Conservation (phyloP, 2,329 filamentous ascomycete genomes). For the Penicillium sp. region DNA sequence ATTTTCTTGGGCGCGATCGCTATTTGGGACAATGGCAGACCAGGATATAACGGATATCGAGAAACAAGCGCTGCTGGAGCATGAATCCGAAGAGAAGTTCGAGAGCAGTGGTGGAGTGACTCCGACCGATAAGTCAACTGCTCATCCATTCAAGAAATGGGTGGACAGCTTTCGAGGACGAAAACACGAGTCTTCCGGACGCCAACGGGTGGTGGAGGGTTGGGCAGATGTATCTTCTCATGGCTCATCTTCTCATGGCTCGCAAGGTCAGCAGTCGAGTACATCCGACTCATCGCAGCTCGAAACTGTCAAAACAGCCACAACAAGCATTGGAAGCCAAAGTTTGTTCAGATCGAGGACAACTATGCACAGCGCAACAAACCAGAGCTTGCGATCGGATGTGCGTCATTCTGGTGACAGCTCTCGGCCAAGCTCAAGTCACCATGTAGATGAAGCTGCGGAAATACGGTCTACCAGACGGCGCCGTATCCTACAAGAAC, state of each 20-base stretch:
- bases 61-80: constrained; percentile 1
- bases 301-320: constrained; percentile 76
- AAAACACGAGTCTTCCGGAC: constrained; percentile 20
- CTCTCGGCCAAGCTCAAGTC: constrained; percentile 44
- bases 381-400: constrained; percentile 57
- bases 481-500: constrained; percentile 76
- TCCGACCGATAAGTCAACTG: constrained; percentile 8
- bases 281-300: constrained; percentile 76
- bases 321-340: constrained; percentile 69
- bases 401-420: constrained; percentile 63
- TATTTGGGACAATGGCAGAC: constrained; percentile 12
- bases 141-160: constrained; percentile 39
- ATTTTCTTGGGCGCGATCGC: constrained; percentile 3
- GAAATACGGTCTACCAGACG: constrained; percentile 70
- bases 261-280: constrained; percentile 47
- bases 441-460: constrained; percentile 64
- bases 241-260: constrained; percentile 11
- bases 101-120: constrained; percentile 7
- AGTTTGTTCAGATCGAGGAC: constrained; percentile 64
- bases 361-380: constrained; percentile 59
- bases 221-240: constrained; percentile 33
- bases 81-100: constrained; percentile 3
- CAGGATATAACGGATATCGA: constrained; percentile 1
- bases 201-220: constrained; percentile 33
- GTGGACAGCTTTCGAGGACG: constrained; percentile 37